Evolutionary conservation across 1,139 yeast genomes (phyloP), one percentile per base, ranked within the genome.

Genomic region (Scheffersomyces segobiensis): DNA sequence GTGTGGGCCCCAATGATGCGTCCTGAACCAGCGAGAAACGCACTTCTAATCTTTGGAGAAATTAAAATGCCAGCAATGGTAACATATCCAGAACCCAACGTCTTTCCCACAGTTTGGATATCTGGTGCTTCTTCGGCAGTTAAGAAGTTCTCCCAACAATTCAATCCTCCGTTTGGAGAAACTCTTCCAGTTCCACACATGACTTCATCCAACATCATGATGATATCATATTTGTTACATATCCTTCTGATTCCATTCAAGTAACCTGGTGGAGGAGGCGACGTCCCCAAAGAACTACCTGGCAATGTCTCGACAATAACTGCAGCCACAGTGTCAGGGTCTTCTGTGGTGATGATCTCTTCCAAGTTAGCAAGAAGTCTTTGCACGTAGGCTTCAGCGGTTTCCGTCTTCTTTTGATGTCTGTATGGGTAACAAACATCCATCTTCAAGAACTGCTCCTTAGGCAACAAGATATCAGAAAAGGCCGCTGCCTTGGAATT

Each of bases 151-250:
- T 83, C 86, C 87, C 85, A 63, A 80, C 85, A 73, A 77, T 83
- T 67, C 73, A 78, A 60, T 3, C 71, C 68, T 17, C 75, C 75
- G 66, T 74, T 71, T 32, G 75, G 72, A 8, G 63, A 60, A 50
- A 68, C 64, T 59, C 89, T 78, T 53, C 88, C 89, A 56, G 86
- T 78, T 55, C 89, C 89, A 70, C 88, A 85, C 89, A 86, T 86
- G 53, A 86, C 88, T 71, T 86, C 89, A 67, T 86, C 89, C 59
- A 85, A 73, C 74, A 83, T 79, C 70, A 86, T 76, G 56, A 86
- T 67, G 50, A 85, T 80, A 62, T 86, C 89, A 63, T 86, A 84
- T 69, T 86, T 86, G 72, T 82, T 80, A 67, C 87, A 82, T 49
- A 86, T 67, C 49, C 74, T 80, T 63, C 86, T 76, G 48, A 82